A percentile compares a stretch with the other conserved stretches of the same genome.
These are phyloP conservation scores for Hypoxylon perforatum DNA, from an alignment of 495 filamentous ascomycete genomes.

Conservation along the genomic window DNA sequence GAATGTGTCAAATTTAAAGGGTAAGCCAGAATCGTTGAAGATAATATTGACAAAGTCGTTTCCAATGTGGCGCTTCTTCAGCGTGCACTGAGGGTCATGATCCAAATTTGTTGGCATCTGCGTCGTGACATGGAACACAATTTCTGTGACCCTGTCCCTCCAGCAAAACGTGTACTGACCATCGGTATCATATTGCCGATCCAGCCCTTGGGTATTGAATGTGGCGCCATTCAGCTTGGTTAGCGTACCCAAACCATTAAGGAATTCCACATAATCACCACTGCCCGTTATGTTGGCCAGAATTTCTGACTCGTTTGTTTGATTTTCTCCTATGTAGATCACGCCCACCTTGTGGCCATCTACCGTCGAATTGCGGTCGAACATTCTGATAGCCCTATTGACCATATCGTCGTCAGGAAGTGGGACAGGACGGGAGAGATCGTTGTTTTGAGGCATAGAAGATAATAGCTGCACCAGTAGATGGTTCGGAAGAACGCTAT, in stretches of 20 bases:
- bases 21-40: conserved; percentile 91
- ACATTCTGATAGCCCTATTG: conserved; percentile 77
- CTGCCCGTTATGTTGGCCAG: conserved; percentile 85
- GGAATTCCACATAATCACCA: conserved; percentile 84
- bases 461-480: conserved; percentile 83
- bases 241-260: conserved; percentile 82
- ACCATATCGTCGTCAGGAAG: conserved; percentile 85
- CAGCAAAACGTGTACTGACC: conserved; percentile 90
- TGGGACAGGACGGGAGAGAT: conserved; percentile 74
- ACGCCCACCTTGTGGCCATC: conserved; percentile 97
- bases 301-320: conserved; percentile 83
- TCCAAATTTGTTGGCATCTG: conserved; percentile 93
- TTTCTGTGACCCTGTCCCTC: conserved; percentile 93
- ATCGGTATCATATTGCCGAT: conserved; percentile 76
- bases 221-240: conserved; percentile 80
- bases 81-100: conserved; percentile 76
- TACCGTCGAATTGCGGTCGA: conserved; percentile 90
- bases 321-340: conserved; percentile 87
- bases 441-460: conserved; percentile 70
- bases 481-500: conserved; percentile 79
- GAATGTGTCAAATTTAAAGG: conserved; percentile 91
- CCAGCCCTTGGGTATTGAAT: conserved; percentile 95
- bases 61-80: conserved; percentile 95
- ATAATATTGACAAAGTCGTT: conserved; percentile 99
- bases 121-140: conserved; percentile 94